Conservation (phyloP, 371 early-diverging fungal genomes). For the Rhizomucor miehei region DNA sequence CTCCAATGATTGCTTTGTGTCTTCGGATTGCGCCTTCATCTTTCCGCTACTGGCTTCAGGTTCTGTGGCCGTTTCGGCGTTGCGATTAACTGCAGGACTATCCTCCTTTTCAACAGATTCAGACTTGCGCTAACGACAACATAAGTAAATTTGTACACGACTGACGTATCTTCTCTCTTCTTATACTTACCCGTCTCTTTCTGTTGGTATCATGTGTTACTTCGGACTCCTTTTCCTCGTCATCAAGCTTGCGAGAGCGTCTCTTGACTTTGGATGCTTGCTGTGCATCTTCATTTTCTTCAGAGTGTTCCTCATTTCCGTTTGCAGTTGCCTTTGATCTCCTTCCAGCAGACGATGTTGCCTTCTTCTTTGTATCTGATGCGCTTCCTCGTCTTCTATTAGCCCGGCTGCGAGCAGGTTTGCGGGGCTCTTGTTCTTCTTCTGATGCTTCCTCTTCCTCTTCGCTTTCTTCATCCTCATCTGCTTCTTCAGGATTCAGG, state of each 20-base stretch:
- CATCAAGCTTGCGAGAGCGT: constrained; percentile 19
- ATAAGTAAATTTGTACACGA: background rate
- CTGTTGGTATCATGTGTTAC: constrained; percentile 14
- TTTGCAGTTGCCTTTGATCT: constrained; percentile 4
- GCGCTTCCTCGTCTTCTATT: constrained; percentile 17
- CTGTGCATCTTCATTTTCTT: constrained; percentile 4
- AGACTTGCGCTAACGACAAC: constrained; percentile 30
- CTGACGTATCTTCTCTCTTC: background rate
- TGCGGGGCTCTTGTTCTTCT: constrained; percentile 10
- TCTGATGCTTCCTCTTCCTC: constrained; percentile 13
- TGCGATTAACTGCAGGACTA: background rate
- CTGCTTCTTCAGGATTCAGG: constrained; percentile 23
- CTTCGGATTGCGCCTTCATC: background rate
- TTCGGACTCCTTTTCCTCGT: constrained; percentile 21
- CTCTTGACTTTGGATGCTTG: constrained; percentile 12
- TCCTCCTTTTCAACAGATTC: constrained; percentile 24
- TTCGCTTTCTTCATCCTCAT: constrained; percentile 17
- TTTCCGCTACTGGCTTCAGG: constrained; percentile 4
- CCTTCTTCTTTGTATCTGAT: constrained; percentile 5
- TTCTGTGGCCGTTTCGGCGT: constrained; percentile 8
- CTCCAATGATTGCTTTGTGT: constrained; percentile 18
- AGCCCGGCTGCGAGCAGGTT: constrained; percentile 22
- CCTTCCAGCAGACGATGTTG: constrained; percentile 4
- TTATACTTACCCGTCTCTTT: constrained; percentile 36
- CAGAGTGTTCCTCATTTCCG: constrained; percentile 12